These are phyloP conservation scores for Naganishia vaughanmartiniae DNA, from an alignment of 768 basidiomycete genomes.

Conservation along the genomic window DNA sequence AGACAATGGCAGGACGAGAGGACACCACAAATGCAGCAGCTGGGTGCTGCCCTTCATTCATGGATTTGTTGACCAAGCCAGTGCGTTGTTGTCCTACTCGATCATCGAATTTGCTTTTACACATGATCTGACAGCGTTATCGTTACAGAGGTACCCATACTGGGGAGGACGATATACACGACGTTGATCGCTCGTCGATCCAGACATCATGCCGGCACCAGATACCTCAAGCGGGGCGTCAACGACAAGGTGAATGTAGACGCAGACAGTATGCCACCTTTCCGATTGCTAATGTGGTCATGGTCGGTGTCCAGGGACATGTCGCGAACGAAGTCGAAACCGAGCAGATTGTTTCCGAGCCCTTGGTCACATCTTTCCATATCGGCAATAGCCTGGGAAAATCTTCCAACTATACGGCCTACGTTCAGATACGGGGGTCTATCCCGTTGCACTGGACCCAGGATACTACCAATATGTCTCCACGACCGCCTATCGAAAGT, in stretches of 20 bases:
- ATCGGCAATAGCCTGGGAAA: conserved; percentile 29
- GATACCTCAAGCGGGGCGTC: conserved; percentile 89
- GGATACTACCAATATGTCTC: conserved; percentile 82
- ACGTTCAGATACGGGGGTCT: conserved; percentile 92
- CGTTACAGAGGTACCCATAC: conserved; percentile 76
- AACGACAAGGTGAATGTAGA: conserved; percentile 72
- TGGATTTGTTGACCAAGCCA: conserved; percentile 97
- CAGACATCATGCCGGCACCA: conserved; percentile 89
- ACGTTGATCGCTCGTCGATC: conserved; percentile 93
- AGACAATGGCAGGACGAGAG: conserved; percentile 39
- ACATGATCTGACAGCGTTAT: background rate
- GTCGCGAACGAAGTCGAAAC: conserved; percentile 99
- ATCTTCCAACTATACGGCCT: conserved; percentile 84
- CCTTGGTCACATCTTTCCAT: conserved; percentile 44
- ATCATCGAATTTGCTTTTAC: background rate
- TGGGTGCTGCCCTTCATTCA: conserved; percentile 92
- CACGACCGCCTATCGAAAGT: conserved; percentile 95
- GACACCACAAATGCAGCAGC: conserved; percentile 54
- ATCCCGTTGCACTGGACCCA: conserved; percentile 98
- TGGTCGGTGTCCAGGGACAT: conserved; percentile 68
- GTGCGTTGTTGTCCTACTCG: conserved; percentile 57
- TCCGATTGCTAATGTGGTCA: conserved; percentile 17
- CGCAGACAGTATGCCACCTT: conserved; percentile 10
- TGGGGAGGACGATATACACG: conserved; percentile 84
- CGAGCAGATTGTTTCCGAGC: conserved; percentile 72